Evolutionary conservation across 2,329 filamentous ascomycete genomes (phyloP), one percentile per base, ranked within the genome.

Genomic region (Hymenoscyphus albidus): DNA sequence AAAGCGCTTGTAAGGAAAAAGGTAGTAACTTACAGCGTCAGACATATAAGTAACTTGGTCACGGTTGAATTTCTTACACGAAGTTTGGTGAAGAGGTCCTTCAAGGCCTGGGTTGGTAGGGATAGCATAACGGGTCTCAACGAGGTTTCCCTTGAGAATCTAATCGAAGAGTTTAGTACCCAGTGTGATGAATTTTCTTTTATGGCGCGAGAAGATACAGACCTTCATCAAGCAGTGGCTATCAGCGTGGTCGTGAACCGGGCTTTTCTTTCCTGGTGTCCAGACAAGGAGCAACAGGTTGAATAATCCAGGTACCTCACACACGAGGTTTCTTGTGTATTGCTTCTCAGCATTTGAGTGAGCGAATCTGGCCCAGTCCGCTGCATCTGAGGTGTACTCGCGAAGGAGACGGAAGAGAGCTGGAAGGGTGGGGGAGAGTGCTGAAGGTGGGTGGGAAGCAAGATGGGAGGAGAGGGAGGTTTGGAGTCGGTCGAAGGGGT

Each of bases 141-240:
- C 90, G 65, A 97, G 80, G 67, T 81, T 83, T 55, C 93, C 93
- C 70, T 87, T 87, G 68, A 97, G 83, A 69, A 97, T 62, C 66
- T 70, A n/a, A 31, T 48, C 18, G 22, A 54, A 13, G 2, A 54
- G 48, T 27, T 27, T 13, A 54, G 16, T 44, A 27, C 27, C 27
- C 27, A 3, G 27, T 27, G 3, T 27, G 3, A 27, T 27, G 27
- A 27, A 27, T 27, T 3, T 27, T 42, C 9, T 3, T 27, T 42
- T 3, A 56, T 35, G 2, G 54, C 54, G 31, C 27, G 5, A 57
- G 7, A 32, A 6, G 5, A 38, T 18, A 31, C 35, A n/a, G 57
- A 72, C 87, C 81, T 91, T 96, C 93, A 97, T 97, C 71, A 97
- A 81, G 78, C 93, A 97, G 76, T 97, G 93, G 48, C 93, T 91